These are phyloP conservation scores for Rhizophora apiculata DNA, from an alignment of 345 rosid genomes.

Conservation along the genomic window DNA sequence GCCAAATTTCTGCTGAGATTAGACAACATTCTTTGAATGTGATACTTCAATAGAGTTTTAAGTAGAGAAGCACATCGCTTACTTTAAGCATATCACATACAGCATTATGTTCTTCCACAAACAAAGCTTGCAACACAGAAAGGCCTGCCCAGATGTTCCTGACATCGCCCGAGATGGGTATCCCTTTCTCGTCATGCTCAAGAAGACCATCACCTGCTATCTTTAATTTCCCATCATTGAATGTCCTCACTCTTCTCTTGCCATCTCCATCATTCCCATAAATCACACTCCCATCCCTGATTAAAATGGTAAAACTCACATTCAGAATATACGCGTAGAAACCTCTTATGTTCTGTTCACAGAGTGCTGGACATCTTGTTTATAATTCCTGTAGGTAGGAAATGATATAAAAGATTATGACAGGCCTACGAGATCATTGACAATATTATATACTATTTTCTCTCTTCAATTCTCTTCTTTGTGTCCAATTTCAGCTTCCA, in stretches of 20 bases:
- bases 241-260: slow-evolving; percentile 42
- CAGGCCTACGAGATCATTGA: too few species aligned
- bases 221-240: slow-evolving; percentile 52
- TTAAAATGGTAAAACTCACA: background rate
- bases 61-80: background rate
- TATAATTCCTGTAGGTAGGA: too few species aligned
- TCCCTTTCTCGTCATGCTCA: slow-evolving; percentile 35
- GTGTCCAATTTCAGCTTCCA: too few species aligned
- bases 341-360: too few species aligned
- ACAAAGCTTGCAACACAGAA: slow-evolving; percentile 49
- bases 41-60: background rate
- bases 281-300: slow-evolving; percentile 58
- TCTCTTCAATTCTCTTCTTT: too few species aligned
- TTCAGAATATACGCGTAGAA: background rate
- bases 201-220: slow-evolving; percentile 46
- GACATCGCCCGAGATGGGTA: slow-evolving; percentile 44
- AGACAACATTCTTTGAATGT: too few species aligned
- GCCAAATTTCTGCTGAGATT: too few species aligned
- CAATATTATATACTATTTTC: too few species aligned
- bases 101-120: slow-evolving; percentile 50
- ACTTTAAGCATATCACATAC: slow-evolving; percentile 56
- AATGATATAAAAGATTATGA: too few species aligned
- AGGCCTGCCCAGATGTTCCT: slow-evolving; percentile 57
- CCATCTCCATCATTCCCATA: slow-evolving; percentile 43
- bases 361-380: too few species aligned